phyloP scores from a whole-genome alignment of 2,329 filamentous ascomycete genomes.

The Ophiobolus disseminans region DNA sequence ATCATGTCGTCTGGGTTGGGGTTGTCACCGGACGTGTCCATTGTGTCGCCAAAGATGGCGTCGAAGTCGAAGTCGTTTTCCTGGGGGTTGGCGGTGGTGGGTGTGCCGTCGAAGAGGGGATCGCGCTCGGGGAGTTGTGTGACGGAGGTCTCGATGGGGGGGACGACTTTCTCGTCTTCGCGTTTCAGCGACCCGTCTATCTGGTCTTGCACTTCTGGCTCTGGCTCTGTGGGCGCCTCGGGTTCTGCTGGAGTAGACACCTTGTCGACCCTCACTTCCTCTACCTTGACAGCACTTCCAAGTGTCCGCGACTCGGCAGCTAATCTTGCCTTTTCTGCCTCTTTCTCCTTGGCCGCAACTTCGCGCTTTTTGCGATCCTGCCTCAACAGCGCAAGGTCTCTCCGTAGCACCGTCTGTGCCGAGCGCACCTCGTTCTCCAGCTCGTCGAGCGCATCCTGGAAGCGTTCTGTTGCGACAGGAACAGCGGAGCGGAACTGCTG shows the following conservation, averaged over 20 bases:
- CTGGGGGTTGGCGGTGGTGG: conserved; percentile 36
- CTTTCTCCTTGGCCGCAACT: conserved; percentile 39
- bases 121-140: conserved; percentile 24
- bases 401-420: conserved; percentile 43
- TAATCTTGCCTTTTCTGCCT: conserved; percentile 40
- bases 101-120: conserved; percentile 41
- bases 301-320: conserved; percentile 36
- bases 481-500: conserved; percentile 48
- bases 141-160: conserved; percentile 23
- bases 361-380: conserved; percentile 46
- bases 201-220: conserved; percentile 17
- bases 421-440: conserved; percentile 55
- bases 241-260: conserved; percentile 15
- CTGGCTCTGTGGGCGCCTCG: conserved; percentile 11
- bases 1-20: conserved; percentile 31
- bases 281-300: conserved; percentile 7
- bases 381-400: conserved; percentile 47
- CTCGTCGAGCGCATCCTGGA: conserved; percentile 60
- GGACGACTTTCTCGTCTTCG: conserved; percentile 20
- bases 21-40: conserved; percentile 31
- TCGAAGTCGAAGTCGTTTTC: conserved; percentile 51
- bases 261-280: conserved; percentile 22
- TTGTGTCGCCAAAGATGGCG: conserved; percentile 44
- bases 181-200: conserved; percentile 16
- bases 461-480: conserved; percentile 51